Percentiles rank a stretch among this genome's conserved stretches.
Conservation (phyloP, 108 stramenopile genomes). For the Pseudonitzschia multiseries region DNA sequence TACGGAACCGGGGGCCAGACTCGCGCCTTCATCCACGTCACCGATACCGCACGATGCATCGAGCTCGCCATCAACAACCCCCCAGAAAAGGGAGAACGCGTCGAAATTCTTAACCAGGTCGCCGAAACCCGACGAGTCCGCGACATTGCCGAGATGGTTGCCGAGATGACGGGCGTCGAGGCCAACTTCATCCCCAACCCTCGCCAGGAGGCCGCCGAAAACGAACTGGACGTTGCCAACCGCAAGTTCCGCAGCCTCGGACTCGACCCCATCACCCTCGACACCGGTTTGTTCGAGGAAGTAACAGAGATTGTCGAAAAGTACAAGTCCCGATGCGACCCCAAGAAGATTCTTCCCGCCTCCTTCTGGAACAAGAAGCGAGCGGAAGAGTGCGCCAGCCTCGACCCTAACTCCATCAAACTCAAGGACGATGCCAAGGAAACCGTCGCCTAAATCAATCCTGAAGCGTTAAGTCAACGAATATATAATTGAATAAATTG, state of each 20-base stretch:
- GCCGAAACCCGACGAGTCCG: slow-evolving; percentile 97
- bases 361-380: slow-evolving; percentile 96
- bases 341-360: slow-evolving; percentile 90
- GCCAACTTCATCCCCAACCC: slow-evolving; percentile 95
- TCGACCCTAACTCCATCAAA: slow-evolving; percentile 75
- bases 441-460: slow-evolving; percentile 18
- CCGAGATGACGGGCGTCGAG: slow-evolving; percentile 88
- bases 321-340: slow-evolving; percentile 92
- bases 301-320: slow-evolving; percentile 92
- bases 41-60: slow-evolving; percentile 95
- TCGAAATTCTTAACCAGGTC: slow-evolving; percentile 97
- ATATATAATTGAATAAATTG: too few relatives aligned
- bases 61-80: slow-evolving; percentile 98
- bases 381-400: slow-evolving; percentile 76
- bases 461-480: too few relatives aligned
- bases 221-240: slow-evolving; percentile 97
- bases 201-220: slow-evolving; percentile 96
- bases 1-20: slow-evolving; percentile 99
- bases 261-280: slow-evolving; percentile 90
- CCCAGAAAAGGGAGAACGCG: slow-evolving; percentile 83
- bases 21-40: slow-evolving; percentile 96
- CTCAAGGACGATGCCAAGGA: slow-evolving; percentile 34
- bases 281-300: slow-evolving; percentile 90
- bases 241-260: slow-evolving; percentile 93
- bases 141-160: slow-evolving; percentile 92